Evolutionary conservation across 2,329 filamentous ascomycete genomes (phyloP).

Genomic region (Chrysoporthe deuterocubensis): DNA sequence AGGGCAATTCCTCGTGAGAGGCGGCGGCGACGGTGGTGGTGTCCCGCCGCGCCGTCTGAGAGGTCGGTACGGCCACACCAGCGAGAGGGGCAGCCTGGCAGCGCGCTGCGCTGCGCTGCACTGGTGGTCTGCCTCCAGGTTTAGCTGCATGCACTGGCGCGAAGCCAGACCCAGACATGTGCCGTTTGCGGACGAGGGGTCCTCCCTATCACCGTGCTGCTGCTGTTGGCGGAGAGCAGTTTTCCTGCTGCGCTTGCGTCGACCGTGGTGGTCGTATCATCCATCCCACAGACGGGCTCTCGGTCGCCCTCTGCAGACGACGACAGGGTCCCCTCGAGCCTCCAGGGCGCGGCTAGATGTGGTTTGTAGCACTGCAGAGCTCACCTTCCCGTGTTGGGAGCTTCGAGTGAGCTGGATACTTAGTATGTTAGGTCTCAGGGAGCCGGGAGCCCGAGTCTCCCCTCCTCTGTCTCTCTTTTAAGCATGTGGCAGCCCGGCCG

Average conservation of each 20-base stretch:
- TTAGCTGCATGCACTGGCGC: not conserved
- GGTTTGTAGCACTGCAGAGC: not conserved
- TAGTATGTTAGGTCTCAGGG: not conserved
- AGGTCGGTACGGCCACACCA: slow-evolving; percentile 10
- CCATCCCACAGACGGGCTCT: not conserved
- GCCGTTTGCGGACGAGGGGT: not conserved
- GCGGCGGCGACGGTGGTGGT: slow-evolving; percentile 9
- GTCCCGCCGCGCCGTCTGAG: slow-evolving; percentile 15
- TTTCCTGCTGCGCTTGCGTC: not conserved
- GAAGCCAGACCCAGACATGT: not conserved
- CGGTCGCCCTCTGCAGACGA: not conserved
- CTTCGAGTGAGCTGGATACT: not conserved
- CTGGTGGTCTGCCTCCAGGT: not conserved
- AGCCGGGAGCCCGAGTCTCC: not conserved
- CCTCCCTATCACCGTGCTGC: not conserved
- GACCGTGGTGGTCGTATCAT: not conserved
- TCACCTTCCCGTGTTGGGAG: not conserved
- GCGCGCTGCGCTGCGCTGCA: not conserved
- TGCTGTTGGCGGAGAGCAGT: not conserved
- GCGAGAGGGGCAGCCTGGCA: not conserved
- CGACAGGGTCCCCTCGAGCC: not conserved
- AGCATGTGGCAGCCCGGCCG: not conserved
- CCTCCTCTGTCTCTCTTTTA: not conserved
- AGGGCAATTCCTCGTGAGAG: not conserved
- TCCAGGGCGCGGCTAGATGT: not conserved